Base-by-base conservation (phyloP, 2,329 filamentous ascomycete genomes). In the Pseudogymnoascus sp. region DNA sequence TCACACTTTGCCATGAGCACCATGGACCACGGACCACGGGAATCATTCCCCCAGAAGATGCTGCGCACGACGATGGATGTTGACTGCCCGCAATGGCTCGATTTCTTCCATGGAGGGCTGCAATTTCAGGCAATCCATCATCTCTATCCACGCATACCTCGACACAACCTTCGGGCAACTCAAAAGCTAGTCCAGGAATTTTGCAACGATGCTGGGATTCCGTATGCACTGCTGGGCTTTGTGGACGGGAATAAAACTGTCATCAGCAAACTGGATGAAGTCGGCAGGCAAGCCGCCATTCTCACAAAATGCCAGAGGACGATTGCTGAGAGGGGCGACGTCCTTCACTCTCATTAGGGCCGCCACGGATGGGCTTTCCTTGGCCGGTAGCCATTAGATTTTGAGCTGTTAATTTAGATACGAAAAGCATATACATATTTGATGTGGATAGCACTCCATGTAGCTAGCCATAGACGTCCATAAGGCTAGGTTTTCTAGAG, bases 1-100 rank as follows among this genome's bases (percentile, higher is more conserved):
- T 95, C 90, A 1, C 92, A 96, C 75, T 96, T 96, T 75, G 90
- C 90, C 68, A 96, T 96, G 92, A 93, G 90, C 69, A 96, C 92
- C 0, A 84, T 90, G 10, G 91, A 96, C 70, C 81, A 96, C 11
- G 93, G 93, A 0, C 86, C 89, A 1, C 81, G 87, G 61, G 92
- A 96, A 74, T 95, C 90, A 0, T 96, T 96, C 74, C 86, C 92
- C 0, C 91, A 96, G 75, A 90, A 88, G 74, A 95, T 96, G 88
- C 81, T 96, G 53, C 87, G 93, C 68, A 96, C 92, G 0, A 96
- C 92, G 11, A 96, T 96, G 91, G 91, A 96, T 67, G 87, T 96
- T 21, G 91, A 95, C 73, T 96, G 91, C 72, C 90, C 91, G 0
- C 80, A 83, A 11, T 96, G 92, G 91, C 80, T 96, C 11, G 91